These are phyloP conservation scores for Lasiosphaeria ovina DNA, from an alignment of 495 filamentous ascomycete species.

Conservation along the genomic window DNA sequence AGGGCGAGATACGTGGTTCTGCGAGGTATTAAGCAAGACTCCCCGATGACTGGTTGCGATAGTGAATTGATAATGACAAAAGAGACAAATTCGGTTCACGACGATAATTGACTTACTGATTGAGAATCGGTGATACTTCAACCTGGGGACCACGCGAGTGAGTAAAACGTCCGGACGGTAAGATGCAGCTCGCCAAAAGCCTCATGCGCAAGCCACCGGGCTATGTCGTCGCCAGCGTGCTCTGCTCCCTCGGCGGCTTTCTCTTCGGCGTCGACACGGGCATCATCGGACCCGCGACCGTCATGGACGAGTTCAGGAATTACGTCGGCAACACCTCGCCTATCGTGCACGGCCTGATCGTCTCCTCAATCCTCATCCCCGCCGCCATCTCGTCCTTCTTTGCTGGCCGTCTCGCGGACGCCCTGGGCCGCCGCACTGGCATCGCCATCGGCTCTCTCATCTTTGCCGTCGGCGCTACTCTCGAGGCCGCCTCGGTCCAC, in stretches of 20 bases:
- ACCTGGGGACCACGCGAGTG: no score
- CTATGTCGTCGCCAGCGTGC: background rate
- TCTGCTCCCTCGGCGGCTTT: slow-evolving; percentile 8
- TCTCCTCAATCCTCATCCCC: slow-evolving; percentile 63
- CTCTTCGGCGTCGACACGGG: slow-evolving; percentile 55
- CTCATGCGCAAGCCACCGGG: slow-evolving; percentile 4
- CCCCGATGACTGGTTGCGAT: no score
- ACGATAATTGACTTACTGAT: no score
- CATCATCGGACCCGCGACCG: slow-evolving; percentile 62
- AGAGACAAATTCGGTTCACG: no score
- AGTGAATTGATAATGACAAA: no score
- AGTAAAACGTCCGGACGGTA: no score
- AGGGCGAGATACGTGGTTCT: no score
- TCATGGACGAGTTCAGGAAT: slow-evolving; percentile 55
- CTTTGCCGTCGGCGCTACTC: slow-evolving; percentile 52
- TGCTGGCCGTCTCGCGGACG: slow-evolving; percentile 60
- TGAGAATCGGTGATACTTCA: no score
- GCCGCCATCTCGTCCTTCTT: slow-evolving; percentile 63
- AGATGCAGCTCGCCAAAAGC: background rate
- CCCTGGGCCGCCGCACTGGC: slow-evolving; percentile 50
- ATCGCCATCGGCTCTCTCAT: slow-evolving; percentile 55
- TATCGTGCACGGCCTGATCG: slow-evolving; percentile 59
- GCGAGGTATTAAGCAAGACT: no score
- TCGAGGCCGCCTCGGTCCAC: slow-evolving; percentile 47
- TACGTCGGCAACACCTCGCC: slow-evolving; percentile 56